These are phyloP conservation scores for Prinsepia uniflora DNA, from an alignment of 306 rosid species.

Conservation along the genomic window DNA sequence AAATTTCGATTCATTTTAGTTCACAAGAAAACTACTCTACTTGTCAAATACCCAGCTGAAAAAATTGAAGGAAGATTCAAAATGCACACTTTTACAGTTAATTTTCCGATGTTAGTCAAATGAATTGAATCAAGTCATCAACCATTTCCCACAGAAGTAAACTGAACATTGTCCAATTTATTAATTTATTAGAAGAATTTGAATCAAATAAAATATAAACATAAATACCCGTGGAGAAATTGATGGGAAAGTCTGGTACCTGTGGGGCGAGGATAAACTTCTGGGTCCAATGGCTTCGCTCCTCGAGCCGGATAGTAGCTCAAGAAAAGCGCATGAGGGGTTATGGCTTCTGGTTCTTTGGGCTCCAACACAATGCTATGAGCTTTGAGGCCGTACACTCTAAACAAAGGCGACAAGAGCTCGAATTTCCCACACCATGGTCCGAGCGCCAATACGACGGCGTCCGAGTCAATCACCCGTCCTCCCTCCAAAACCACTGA, in stretches of 20 bases:
- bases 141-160: background rate
- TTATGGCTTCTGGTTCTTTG: conserved; percentile 42
- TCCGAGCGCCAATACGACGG: conserved; percentile 73
- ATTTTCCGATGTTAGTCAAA: background rate
- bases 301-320: conserved; percentile 39
- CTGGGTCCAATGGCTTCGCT: conserved; percentile 63
- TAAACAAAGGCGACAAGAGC: conserved; percentile 44
- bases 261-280: conserved; percentile 91
- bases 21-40: background rate
- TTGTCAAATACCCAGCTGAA: background rate
- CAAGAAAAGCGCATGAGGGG: conserved; percentile 75
- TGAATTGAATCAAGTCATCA: background rate
- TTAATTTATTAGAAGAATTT: background rate
- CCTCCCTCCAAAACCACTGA: conserved; percentile 65
- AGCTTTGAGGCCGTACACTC: conserved; percentile 69
- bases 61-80: background rate
- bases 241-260: conserved; percentile 34
- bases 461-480: conserved; percentile 50
- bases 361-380: conserved; percentile 82
- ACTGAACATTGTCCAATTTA: background rate
- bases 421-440: conserved; percentile 78
- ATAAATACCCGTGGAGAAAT: background rate
- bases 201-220: background rate
- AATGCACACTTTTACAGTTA: too few species aligned
- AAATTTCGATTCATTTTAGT: background rate